These are phyloP conservation scores for Penicillium sclerotigenum DNA, from an alignment of 2,329 filamentous ascomycete species.

Conservation along the genomic window DNA sequence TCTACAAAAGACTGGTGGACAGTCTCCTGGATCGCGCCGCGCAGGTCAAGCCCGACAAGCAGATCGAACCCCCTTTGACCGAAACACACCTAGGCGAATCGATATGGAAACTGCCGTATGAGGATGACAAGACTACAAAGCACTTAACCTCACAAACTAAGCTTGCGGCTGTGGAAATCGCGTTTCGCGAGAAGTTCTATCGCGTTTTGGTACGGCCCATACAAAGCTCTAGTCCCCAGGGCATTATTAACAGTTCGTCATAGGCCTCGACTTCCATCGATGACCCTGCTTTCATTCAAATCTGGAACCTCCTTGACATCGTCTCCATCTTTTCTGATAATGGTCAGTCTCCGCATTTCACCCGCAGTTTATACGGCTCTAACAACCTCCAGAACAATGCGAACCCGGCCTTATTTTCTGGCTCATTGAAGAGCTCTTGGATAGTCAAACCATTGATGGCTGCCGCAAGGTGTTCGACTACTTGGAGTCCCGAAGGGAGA, in stretches of 20 bases:
- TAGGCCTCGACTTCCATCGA: slow-evolving; percentile 74
- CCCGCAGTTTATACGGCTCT: slow-evolving; percentile 8
- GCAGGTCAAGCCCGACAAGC: slow-evolving; percentile 55
- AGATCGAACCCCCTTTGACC: slow-evolving; percentile 71
- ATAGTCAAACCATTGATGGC: slow-evolving; percentile 90
- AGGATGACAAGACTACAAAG: slow-evolving; percentile 20
- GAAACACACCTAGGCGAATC: slow-evolving; percentile 56
- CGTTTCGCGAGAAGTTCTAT: slow-evolving; percentile 77
- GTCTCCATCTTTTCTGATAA: slow-evolving; percentile 83
- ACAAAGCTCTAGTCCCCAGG: background rate
- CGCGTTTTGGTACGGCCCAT: slow-evolving; percentile 64
- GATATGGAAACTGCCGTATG: slow-evolving; percentile 39
- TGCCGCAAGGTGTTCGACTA: slow-evolving; percentile 93
- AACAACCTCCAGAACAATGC: slow-evolving; percentile 49
- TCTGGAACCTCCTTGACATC: slow-evolving; percentile 94
- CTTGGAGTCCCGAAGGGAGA: slow-evolving; percentile 85
- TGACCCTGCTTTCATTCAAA: slow-evolving; percentile 70
- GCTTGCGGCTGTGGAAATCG: slow-evolving; percentile 75
- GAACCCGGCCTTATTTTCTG: slow-evolving; percentile 82
- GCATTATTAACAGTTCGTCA: slow-evolving; percentile 13
- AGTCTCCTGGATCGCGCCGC: slow-evolving; percentile 59
- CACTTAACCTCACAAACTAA: slow-evolving; percentile 53
- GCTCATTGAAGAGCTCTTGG: slow-evolving; percentile 89
- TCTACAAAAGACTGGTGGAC: slow-evolving; percentile 55
- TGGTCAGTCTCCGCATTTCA: slow-evolving; percentile 52